Percentiles rank a stretch among this genome's conserved stretches.
phyloP scores from a whole-genome alignment of 2,329 filamentous ascomycete species.

The Beauveria scarabaeidicola region DNA sequence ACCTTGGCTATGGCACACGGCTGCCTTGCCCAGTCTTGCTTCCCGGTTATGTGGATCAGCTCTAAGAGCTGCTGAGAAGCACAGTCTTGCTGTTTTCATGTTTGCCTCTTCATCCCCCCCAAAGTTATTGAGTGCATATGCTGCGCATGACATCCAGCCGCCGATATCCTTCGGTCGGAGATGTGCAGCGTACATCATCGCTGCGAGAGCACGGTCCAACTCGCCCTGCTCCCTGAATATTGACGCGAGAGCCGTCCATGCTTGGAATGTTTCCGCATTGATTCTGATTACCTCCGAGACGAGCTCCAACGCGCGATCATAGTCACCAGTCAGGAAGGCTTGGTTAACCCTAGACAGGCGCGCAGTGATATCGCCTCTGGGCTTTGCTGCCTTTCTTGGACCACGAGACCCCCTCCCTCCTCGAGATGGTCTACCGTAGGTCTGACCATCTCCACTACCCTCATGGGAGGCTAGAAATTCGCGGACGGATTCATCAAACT shows the following conservation, averaged over 20 bases:
- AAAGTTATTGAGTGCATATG: conserved; percentile 44
- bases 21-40: conserved; percentile 51
- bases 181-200: conserved; percentile 54
- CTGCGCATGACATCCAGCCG: conserved; percentile 51
- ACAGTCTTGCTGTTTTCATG: conserved; percentile 47
- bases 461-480: conserved; percentile 32
- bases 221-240: conserved; percentile 54
- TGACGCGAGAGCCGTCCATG: conserved; percentile 54
- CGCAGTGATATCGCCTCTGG: conserved; percentile 61
- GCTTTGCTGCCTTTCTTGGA: conserved; percentile 55
- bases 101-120: conserved; percentile 39
- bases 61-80: conserved; percentile 51
- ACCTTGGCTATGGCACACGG: conserved; percentile 47
- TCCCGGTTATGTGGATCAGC: conserved; percentile 49
- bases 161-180: conserved; percentile 51
- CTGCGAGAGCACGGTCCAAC: conserved; percentile 47
- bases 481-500: conserved; percentile 33
- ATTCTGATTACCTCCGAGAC: conserved; percentile 58
- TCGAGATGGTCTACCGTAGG: conserved; percentile 14
- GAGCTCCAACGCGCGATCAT: conserved; percentile 49
- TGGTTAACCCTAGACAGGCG: conserved; percentile 59
- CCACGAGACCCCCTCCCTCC: conserved; percentile 30
- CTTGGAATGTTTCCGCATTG: conserved; percentile 58
- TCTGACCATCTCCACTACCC: conserved; percentile 16
- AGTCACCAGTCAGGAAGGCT: conserved; percentile 55